Percentiles rank a stretch among this genome's conserved stretches.
Evolutionary conservation across 2,329 filamentous ascomycete genomes (phyloP).

Genomic region (Xylariaceae sp.): DNA sequence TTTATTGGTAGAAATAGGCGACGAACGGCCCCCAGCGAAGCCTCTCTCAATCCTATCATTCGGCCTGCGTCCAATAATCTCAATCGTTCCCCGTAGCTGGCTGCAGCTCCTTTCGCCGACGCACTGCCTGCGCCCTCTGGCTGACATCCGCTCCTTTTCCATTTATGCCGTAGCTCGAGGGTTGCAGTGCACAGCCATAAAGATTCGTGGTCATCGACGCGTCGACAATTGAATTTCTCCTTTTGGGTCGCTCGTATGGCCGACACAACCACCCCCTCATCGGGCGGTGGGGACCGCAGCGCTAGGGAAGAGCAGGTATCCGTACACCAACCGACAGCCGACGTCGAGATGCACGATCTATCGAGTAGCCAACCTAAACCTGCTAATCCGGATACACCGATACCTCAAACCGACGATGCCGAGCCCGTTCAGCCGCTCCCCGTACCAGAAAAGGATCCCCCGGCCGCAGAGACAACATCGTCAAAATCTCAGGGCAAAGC

Average conservation of each 20-base stretch:
- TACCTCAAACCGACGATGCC: constrained; percentile 22
- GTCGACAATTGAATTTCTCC: constrained; percentile 16
- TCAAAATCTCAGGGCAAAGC: constrained; percentile 38
- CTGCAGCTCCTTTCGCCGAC: not conserved
- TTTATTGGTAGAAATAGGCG: constrained; percentile 18
- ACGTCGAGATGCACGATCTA: constrained; percentile 38
- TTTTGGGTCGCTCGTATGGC: constrained; percentile 28
- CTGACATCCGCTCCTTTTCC: not conserved
- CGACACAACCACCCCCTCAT: constrained; percentile 27
- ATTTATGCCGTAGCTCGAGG: not conserved
- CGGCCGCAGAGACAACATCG: constrained; percentile 22
- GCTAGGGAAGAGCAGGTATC: constrained; percentile 27
- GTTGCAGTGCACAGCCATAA: not conserved
- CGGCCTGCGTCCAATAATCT: not conserved
- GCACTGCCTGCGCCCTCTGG: not conserved
- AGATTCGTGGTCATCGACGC: constrained; percentile 9
- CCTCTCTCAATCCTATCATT: constrained; percentile 12
- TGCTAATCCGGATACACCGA: constrained; percentile 23
- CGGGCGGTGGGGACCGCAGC: constrained; percentile 31
- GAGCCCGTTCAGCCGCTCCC: constrained; percentile 25
- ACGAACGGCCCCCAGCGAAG: constrained; percentile 14
- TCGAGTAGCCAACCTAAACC: constrained; percentile 28
- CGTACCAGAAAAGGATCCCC: constrained; percentile 28
- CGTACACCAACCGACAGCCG: constrained; percentile 30
- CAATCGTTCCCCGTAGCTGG: not conserved